Base-by-base conservation (phyloP, 805 yeast species). In the Wickerhamiella sergipiensis region DNA sequence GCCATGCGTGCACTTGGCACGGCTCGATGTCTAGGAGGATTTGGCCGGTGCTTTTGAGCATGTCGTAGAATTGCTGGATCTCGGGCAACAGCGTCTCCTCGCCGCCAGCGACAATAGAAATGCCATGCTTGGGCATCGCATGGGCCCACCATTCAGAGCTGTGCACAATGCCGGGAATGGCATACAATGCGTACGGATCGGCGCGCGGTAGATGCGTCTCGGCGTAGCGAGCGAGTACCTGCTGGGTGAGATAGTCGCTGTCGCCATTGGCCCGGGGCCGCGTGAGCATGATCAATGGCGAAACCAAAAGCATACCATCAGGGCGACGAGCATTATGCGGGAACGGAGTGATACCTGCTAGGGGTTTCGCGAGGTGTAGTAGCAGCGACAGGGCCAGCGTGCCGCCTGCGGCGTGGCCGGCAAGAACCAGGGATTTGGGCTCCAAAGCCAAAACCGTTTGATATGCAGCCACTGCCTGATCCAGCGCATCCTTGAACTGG, bases 351-450 rank as follows among this genome's bases (percentile, higher is more conserved):
- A 54, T 53, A 2, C 45, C 55, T 26, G 57, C 59, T 17, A 56
- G 54, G 0, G 75, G 72, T n/a, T 56, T 43, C n/a, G 65, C 61
- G 29, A 67, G 58, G 54, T 69, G 71, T 18, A 71, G 61, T 47
- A 74, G 50, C 48, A 71, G 56, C 12, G 71, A 57, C 46, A 74
- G 53, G 2, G 65, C 62, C 39, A 73, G 53, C n/a, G 70, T 71
- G 0, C 74, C 79, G 1, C 81, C 80, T 3, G 68, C 60, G 0
- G 79, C 74, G 49, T 76, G 79, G 0, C 80, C 80, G 47, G 66
- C 57, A 4, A 73, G 45, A 3, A 72, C 60, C 22, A 63, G 63
- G 1, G 74, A 60, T 0, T 51, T 47, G 0, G 67, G 67, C 45
- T 57, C 50, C 3, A 39, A 51, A 6, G 50, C 29, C 0, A 55